phyloP scores from a whole-genome alignment of 345 rosid genomes.

The Heritiera fomes region DNA sequence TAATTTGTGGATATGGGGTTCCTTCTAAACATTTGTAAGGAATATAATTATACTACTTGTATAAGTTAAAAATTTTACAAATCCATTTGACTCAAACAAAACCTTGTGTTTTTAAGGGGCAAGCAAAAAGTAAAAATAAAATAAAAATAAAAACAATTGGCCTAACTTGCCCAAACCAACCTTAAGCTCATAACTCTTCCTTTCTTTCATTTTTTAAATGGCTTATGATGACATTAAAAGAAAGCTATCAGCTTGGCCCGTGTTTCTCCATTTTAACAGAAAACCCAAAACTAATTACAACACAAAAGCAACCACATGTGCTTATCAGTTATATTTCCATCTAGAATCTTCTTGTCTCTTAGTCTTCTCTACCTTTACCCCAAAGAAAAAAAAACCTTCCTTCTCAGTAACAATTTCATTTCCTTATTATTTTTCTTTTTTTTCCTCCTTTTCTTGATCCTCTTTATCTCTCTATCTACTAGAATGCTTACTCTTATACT shows the following conservation, averaged over 20 bases:
- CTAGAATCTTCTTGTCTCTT: background rate
- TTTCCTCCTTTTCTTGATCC: background rate
- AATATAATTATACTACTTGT: background rate
- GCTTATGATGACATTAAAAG: background rate
- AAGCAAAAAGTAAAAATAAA: background rate
- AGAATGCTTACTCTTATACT: background rate
- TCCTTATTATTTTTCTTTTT: background rate
- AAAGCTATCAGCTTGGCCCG: background rate
- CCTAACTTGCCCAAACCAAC: background rate
- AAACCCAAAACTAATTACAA: background rate
- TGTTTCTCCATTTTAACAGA: background rate
- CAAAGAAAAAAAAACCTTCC: background rate
- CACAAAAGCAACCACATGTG: background rate
- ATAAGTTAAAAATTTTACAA: background rate
- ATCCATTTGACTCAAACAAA: conserved; percentile 2
- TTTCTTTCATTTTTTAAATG: background rate
- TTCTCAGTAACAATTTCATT: background rate
- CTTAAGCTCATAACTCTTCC: background rate
- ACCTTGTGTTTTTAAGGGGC: background rate
- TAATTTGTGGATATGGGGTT: background rate
- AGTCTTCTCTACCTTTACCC: background rate
- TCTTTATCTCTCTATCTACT: background rate
- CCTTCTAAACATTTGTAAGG: background rate
- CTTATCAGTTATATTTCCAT: background rate
- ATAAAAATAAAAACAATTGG: background rate